phyloP scores from a whole-genome alignment of 225 moss, liverwort and hornwort species.

The Polytrichum formosum region DNA sequence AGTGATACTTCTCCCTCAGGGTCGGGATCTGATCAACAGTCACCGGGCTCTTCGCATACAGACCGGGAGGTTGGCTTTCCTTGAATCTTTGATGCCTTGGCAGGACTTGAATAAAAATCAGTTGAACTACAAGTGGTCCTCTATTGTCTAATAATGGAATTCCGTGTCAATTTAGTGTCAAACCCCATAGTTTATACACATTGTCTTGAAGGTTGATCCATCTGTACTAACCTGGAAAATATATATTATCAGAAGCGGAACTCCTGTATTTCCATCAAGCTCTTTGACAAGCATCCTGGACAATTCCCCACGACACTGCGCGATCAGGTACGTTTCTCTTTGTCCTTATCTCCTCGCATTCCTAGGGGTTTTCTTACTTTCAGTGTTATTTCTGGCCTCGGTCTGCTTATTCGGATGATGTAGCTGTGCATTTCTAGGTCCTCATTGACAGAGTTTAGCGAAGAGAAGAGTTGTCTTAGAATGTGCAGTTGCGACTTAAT shows the following conservation, averaged over 20 bases:
- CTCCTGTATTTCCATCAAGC: slow-evolving; percentile 79
- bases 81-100: neutral
- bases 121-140: neutral
- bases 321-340: slow-evolving; percentile 45
- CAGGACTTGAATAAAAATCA: no score
- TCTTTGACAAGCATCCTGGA: slow-evolving; percentile 80
- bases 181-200: neutral
- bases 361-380: no score
- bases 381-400: neutral
- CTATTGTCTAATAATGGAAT: neutral
- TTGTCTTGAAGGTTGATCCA: no score
- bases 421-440: no score
- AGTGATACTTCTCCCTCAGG: slow-evolving; percentile 76
- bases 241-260: slow-evolving; percentile 46
- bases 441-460: no score
- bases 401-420: neutral
- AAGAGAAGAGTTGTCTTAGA: no score
- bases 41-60: slow-evolving; percentile 49
- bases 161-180: no score
- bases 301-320: slow-evolving; percentile 81
- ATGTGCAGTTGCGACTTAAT: no score
- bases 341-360: neutral
- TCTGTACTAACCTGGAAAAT: neutral
- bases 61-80: slow-evolving; percentile 63
- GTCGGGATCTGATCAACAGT: slow-evolving; percentile 78